phyloP scores from a whole-genome alignment of 345 rosid species.

The Bruguiera gymnorhiza region DNA sequence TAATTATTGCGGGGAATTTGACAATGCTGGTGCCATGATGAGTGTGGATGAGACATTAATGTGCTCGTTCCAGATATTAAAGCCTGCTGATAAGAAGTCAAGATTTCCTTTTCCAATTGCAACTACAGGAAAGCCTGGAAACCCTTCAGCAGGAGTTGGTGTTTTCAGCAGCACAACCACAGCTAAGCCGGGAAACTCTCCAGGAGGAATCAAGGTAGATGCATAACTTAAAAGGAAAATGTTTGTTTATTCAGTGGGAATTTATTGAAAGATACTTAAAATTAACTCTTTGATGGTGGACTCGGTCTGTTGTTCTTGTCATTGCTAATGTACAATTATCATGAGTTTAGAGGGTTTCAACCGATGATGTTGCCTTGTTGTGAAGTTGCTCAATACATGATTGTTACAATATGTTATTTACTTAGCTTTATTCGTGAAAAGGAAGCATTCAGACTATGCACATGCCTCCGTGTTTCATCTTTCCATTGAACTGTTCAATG shows the following conservation, averaged over 20 bases:
- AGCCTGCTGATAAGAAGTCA: constrained; percentile 49
- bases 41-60: constrained; percentile 66
- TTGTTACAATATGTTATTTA: no score
- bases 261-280: neutral
- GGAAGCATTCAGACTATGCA: no score
- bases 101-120: constrained; percentile 37
- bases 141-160: constrained; percentile 43
- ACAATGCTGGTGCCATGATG: constrained; percentile 94
- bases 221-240: constrained; percentile 1
- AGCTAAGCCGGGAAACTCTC: constrained; percentile 42
- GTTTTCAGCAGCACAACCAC: constrained; percentile 48
- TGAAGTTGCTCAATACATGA: no score
- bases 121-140: constrained; percentile 38
- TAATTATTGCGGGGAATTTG: constrained; percentile 81
- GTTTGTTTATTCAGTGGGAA: neutral
- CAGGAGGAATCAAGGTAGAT: constrained; percentile 54
- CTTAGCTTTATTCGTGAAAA: no score
- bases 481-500: no score
- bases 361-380: no score
- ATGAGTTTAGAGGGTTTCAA: no score
- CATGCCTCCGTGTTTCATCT: no score
- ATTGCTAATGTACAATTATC: neutral
- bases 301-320: no score
- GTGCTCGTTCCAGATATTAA: constrained; percentile 83
- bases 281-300: neutral